Percentiles rank a stretch among this genome's conserved stretches.
Evolutionary conservation across 768 basidiomycete genomes (phyloP).

Genomic region (Mycena rosella): DNA sequence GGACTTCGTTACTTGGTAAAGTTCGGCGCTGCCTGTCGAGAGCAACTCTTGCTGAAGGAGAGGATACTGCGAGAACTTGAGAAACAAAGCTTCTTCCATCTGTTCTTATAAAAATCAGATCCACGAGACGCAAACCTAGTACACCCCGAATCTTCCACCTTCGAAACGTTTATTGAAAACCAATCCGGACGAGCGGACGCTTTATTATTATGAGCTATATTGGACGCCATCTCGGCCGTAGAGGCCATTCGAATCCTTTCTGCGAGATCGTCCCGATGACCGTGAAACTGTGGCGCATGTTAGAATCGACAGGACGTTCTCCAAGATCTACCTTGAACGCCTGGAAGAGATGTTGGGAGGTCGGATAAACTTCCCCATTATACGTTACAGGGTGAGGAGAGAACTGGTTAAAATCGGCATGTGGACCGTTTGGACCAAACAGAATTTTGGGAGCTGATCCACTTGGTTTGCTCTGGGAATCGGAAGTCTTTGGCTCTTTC

Average conservation of each 20-base stretch:
- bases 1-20: slow-evolving; percentile 58
- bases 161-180: slow-evolving; percentile 59
- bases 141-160: slow-evolving; percentile 45
- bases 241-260: slow-evolving; percentile 58
- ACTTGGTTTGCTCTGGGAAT: too few relatives aligned
- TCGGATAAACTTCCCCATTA: slow-evolving; percentile 56
- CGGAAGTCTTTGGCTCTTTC: too few relatives aligned
- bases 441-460: slow-evolving; percentile 28
- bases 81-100: slow-evolving; percentile 63
- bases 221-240: slow-evolving; percentile 55
- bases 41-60: slow-evolving; percentile 57
- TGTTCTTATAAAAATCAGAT: slow-evolving; percentile 38
- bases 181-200: slow-evolving; percentile 59
- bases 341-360: slow-evolving; percentile 63
- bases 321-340: slow-evolving; percentile 52
- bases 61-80: slow-evolving; percentile 67
- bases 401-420: slow-evolving; percentile 58
- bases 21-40: slow-evolving; percentile 58
- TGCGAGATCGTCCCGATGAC: slow-evolving; percentile 55
- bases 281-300: slow-evolving; percentile 52
- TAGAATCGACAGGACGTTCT: background rate
- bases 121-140: background rate
- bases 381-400: slow-evolving; percentile 55
- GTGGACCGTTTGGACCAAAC: slow-evolving; percentile 42
- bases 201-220: slow-evolving; percentile 55